Evolutionary conservation across 2,329 filamentous ascomycete species (phyloP).

Genomic region (Scedosporium apiospermum): DNA sequence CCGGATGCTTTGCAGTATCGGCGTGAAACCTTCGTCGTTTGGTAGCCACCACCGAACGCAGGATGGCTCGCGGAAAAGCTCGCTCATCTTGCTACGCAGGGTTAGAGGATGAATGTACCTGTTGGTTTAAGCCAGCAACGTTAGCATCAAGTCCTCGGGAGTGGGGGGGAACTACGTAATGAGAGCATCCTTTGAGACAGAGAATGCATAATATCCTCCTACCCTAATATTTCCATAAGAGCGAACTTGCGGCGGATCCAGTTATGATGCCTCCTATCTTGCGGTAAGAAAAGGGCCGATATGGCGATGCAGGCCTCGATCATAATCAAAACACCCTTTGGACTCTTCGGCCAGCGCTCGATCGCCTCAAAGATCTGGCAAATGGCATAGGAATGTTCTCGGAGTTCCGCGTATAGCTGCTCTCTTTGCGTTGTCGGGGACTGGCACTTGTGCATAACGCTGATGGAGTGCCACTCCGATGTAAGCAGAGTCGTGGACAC

Average conservation of each 20-base stretch:
- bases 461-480: constrained; percentile 69
- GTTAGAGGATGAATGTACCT: constrained; percentile 72
- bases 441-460: constrained; percentile 74
- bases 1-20: constrained; percentile 66
- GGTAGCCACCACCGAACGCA: constrained; percentile 85
- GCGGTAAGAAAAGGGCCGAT: constrained; percentile 69
- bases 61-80: constrained; percentile 62
- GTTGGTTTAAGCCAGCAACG: not conserved
- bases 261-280: constrained; percentile 59
- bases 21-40: constrained; percentile 64
- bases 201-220: constrained; percentile 24
- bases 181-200: not conserved
- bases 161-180: not conserved
- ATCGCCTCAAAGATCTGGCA: constrained; percentile 76
- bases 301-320: constrained; percentile 71
- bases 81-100: constrained; percentile 66
- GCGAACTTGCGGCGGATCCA: constrained; percentile 79
- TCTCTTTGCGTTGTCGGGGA: constrained; percentile 47
- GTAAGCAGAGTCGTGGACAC: constrained; percentile 66
- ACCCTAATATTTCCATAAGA: constrained; percentile 70
- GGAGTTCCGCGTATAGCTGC: constrained; percentile 43
- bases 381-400: constrained; percentile 54
- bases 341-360: constrained; percentile 59
- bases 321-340: constrained; percentile 60
- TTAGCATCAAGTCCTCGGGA: not conserved